Conservation (phyloP, 2,329 filamentous ascomycete species). For the Colletotrichum lindemuthianum region DNA sequence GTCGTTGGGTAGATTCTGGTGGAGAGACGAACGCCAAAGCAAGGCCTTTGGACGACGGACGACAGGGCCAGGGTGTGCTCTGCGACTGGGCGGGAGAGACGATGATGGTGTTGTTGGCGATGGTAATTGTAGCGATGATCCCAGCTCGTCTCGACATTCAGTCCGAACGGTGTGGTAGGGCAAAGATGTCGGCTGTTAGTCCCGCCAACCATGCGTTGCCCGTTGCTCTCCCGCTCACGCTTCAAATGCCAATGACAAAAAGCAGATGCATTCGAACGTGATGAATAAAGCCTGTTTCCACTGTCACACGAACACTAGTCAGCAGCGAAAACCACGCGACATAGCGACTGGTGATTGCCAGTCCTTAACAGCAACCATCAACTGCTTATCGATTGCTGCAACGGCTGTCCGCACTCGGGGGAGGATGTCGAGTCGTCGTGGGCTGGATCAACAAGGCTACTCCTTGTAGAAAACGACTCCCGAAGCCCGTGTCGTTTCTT, state of each 20-base stretch:
- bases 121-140: slow-evolving; percentile 32
- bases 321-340: background rate
- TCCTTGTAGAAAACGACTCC: slow-evolving; percentile 21
- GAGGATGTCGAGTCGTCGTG: slow-evolving; percentile 5
- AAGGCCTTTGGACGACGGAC: slow-evolving; percentile 25
- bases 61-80: slow-evolving; percentile 18
- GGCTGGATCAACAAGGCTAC: slow-evolving; percentile 29
- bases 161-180: slow-evolving; percentile 17
- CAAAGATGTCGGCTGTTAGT: slow-evolving; percentile 30
- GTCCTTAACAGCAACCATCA: slow-evolving; percentile 27
- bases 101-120: slow-evolving; percentile 28
- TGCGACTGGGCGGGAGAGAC: slow-evolving; percentile 12
- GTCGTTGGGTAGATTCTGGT: slow-evolving; percentile 19
- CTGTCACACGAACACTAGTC: slow-evolving; percentile 11
- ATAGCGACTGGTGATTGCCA: slow-evolving; percentile 2
- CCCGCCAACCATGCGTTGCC: slow-evolving; percentile 2
- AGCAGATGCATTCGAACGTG: slow-evolving; percentile 11
- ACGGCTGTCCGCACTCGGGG: background rate
- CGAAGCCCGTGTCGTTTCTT: slow-evolving; percentile 25
- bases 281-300: slow-evolving; percentile 33
- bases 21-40: slow-evolving; percentile 18
- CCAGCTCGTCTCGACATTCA: slow-evolving; percentile 15
- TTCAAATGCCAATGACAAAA: slow-evolving; percentile 20
- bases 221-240: slow-evolving; percentile 20
- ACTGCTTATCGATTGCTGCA: slow-evolving; percentile 11